phyloP scores from a whole-genome alignment of 2,329 filamentous ascomycete genomes.

The Aspergillus unguis region DNA sequence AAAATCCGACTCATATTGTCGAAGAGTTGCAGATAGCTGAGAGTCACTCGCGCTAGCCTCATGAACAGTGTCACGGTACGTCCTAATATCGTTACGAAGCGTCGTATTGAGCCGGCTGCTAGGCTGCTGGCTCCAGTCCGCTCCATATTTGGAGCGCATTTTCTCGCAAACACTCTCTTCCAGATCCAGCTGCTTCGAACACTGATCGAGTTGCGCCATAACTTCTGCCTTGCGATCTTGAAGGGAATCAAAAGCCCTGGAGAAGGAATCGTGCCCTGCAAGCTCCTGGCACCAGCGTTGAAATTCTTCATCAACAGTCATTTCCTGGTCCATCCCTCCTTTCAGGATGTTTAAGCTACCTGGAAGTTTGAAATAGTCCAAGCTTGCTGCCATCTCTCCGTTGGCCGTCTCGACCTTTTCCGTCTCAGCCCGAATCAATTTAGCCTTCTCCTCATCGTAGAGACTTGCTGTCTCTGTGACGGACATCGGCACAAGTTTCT shows the following conservation, averaged over 20 bases:
- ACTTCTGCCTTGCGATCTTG: constrained; percentile 75
- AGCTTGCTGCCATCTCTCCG: constrained; percentile 88
- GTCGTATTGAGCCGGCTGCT: constrained; percentile 87
- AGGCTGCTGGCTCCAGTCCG: constrained; percentile 95
- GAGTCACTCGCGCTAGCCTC: constrained; percentile 84
- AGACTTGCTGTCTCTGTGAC: constrained; percentile 95
- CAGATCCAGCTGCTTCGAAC: constrained; percentile 86
- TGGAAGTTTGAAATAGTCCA: constrained; percentile 90
- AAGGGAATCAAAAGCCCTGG: constrained; percentile 73
- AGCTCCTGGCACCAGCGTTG: constrained; percentile 91
- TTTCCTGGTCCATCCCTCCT: constrained; percentile 85
- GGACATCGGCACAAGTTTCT: constrained; percentile 91
- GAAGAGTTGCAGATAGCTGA: constrained; percentile 76
- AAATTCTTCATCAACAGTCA: constrained; percentile 86
- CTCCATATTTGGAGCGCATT: constrained; percentile 96
- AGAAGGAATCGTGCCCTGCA: constrained; percentile 76
- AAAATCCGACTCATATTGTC: constrained; percentile 83
- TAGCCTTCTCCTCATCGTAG: constrained; percentile 98
- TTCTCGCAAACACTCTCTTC: constrained; percentile 98
- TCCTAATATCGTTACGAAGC: constrained; percentile 78
- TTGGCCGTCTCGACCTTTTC: constrained; percentile 91
- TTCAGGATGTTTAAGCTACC: constrained; percentile 87
- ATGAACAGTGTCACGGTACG: constrained; percentile 83
- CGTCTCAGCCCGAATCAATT: constrained; percentile 86
- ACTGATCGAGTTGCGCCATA: constrained; percentile 68